phyloP scores from a whole-genome alignment of 257 asterid species.

The Verbascum thapsus region DNA sequence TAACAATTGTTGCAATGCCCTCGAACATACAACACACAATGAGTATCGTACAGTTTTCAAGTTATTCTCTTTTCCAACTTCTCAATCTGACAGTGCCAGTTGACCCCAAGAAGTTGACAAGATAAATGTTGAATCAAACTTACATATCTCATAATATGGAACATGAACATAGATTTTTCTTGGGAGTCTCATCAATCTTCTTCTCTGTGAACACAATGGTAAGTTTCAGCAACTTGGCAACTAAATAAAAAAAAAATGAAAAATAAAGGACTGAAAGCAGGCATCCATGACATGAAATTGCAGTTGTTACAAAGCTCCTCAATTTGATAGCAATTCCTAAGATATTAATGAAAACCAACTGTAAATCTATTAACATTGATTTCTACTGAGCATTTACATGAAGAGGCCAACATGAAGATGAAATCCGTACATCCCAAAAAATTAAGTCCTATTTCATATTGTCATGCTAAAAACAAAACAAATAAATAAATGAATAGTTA shows the following conservation, averaged over 20 bases:
- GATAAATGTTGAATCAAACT: constrained; percentile 33
- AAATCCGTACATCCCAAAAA: constrained; percentile 6
- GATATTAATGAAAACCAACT: background rate
- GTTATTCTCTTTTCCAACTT: constrained; percentile 45
- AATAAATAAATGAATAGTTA: background rate
- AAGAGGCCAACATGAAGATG: constrained; percentile 1
- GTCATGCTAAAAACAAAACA: background rate
- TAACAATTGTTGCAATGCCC: constrained; percentile 41
- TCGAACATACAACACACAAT: constrained; percentile 41
- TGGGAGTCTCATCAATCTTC: constrained; percentile 50
- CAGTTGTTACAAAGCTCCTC: constrained; percentile 1
- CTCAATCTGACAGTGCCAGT: constrained; percentile 37
- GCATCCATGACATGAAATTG: constrained; percentile 7
- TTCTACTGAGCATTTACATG: background rate
- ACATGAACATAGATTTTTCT: constrained; percentile 39
- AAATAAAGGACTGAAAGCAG: constrained; percentile 9
- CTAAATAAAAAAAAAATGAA: background rate
- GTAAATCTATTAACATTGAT: background rate
- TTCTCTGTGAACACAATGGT: constrained; percentile 41
- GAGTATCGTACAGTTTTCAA: constrained; percentile 50
- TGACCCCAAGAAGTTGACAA: constrained; percentile 31
- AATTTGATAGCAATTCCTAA: background rate
- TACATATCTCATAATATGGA: constrained; percentile 44
- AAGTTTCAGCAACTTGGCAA: constrained; percentile 33
- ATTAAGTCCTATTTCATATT: constrained; percentile 8